Conservation (phyloP, 257 asterid genomes). For the Solanum microdontum region DNA sequence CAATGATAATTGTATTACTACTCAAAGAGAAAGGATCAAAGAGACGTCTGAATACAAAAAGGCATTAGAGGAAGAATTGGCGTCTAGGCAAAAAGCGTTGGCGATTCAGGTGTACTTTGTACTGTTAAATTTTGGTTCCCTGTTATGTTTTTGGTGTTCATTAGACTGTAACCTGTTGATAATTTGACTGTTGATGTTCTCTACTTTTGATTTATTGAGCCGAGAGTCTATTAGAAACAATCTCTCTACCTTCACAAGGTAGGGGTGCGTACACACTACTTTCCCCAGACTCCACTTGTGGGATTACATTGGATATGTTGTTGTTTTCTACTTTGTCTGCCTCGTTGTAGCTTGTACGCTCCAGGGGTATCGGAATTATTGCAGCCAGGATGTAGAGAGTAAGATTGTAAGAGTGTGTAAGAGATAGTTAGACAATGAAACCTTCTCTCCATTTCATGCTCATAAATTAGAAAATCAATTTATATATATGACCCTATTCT, state of each 20-base stretch:
- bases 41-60: conserved; percentile 77
- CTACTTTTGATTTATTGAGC: background rate
- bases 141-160: background rate
- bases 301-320: background rate
- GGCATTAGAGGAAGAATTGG: conserved; percentile 70
- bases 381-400: background rate
- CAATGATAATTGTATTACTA: conserved; percentile 17
- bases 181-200: background rate
- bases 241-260: background rate
- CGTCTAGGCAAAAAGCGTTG: conserved; percentile 50
- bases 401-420: background rate
- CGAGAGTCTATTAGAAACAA: background rate
- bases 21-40: conserved; percentile 64
- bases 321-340: background rate
- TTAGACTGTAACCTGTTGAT: background rate
- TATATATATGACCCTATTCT: background rate
- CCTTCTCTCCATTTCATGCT: background rate
- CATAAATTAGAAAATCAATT: background rate
- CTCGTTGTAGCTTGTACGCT: background rate
- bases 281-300: too few species aligned
- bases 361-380: background rate
- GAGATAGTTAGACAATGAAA: background rate
- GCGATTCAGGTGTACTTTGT: conserved; percentile 44
- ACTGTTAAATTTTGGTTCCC: background rate
- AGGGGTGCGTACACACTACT: too few species aligned